Evolutionary conservation across 306 rosid species (phyloP).

Genomic region (Vicia villosa): DNA sequence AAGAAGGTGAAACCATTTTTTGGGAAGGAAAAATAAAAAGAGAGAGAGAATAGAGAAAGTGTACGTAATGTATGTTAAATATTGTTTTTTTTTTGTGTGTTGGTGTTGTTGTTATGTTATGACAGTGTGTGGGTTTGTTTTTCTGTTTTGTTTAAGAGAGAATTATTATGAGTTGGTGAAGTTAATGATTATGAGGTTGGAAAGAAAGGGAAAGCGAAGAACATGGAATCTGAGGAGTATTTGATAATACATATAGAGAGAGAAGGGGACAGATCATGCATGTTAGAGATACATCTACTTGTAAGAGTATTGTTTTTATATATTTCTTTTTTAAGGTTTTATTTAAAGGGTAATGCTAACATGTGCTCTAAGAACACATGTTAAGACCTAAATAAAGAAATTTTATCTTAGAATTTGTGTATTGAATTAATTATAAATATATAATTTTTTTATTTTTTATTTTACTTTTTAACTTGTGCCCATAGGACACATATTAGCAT

Average conservation of each 20-base stretch:
- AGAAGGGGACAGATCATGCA: not conserved
- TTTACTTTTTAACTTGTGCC: too few relatives aligned
- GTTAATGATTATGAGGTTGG: constrained; percentile 12
- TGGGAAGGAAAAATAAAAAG: not conserved
- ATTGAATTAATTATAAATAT: too few relatives aligned
- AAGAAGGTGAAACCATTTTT: constrained; percentile 41
- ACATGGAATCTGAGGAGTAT: not conserved
- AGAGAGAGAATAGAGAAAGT: not conserved
- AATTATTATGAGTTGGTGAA: constrained; percentile 21
- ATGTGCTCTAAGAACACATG: too few relatives aligned
- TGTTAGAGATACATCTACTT: not conserved
- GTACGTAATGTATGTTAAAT: not conserved
- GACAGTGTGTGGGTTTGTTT: not conserved
- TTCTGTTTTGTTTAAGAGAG: not conserved
- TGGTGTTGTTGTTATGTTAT: not conserved
- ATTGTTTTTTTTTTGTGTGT: too few relatives aligned
- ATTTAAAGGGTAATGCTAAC: too few relatives aligned
- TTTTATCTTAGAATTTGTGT: too few relatives aligned
- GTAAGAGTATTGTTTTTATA: not conserved
- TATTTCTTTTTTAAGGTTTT: not conserved
- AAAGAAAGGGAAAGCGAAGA: not conserved
- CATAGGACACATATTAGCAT: too few relatives aligned
- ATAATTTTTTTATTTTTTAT: too few relatives aligned
- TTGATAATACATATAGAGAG: not conserved
- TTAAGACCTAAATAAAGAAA: too few relatives aligned